Base-by-base conservation (phyloP, 768 basidiomycete genomes). In the Trametes maxima region DNA sequence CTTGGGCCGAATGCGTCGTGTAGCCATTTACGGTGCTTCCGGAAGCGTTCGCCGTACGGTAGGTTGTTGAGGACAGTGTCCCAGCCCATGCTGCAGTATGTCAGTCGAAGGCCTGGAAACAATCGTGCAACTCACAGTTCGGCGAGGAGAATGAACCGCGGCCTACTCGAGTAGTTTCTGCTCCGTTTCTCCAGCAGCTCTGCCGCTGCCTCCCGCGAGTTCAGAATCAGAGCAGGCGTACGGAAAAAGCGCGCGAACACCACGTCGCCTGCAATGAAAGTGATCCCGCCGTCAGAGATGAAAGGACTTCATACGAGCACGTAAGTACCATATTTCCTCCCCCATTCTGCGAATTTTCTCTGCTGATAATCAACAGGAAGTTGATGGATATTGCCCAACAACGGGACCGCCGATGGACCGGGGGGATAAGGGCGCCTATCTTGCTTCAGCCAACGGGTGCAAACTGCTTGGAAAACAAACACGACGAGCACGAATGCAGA, bases 171-270 rank as follows among this genome's bases (percentile, higher is more conserved):
- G 54, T 74, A 73, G 28, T 70, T 71, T 4, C 51, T 48, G 46
- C 65, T 60, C 11, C 68, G 57, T 49, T 72, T 72, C 17, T 72
- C 73, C 28, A 72, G 50, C 13, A 74, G 64, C 16, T 75, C 73
- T 16, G 50, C 39, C 2, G 70, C 71, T 5, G 61, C 68, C 48
- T 68, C 60, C 1, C 65, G 58, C 5, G 64, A 65, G 56, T 70
- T 75, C 42, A 75, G 45, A 13, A 75, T 47, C 21, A 74, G 39
- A 16, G 67, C 50, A 28, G 69, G 68, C 16, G 57, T 59, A 13
- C 60, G 63, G 48, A 71, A 68, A 19, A 67, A 43, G 25, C 51
- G 49, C 28, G 56, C 55, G 50, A 58, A 68, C 24, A 65, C 53
- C 17, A 68, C 45, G 37, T 65, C 67, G 16, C 70, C 70, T 69